Evolutionary conservation across 371 early-diverging fungal species (phyloP).

Genomic region (Mortierella sp.): DNA sequence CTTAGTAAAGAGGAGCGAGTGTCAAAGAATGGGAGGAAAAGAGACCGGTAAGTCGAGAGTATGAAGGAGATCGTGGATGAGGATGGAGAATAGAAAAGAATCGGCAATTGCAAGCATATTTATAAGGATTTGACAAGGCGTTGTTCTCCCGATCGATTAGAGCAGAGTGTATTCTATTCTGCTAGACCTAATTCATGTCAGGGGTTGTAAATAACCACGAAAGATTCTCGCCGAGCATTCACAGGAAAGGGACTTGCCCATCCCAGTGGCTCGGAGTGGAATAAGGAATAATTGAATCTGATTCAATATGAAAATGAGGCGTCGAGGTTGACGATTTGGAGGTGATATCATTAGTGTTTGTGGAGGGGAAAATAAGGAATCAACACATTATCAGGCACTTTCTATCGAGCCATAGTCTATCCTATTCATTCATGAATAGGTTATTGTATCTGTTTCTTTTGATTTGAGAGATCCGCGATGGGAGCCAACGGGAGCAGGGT

Average conservation of each 20-base stretch:
- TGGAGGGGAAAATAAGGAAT: constrained; percentile 4
- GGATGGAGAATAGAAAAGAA: constrained; percentile 5
- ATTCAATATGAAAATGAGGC: constrained; percentile 5
- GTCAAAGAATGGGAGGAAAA: neutral
- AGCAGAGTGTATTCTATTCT: constrained; percentile 6
- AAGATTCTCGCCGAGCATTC: neutral
- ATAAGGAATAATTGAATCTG: constrained; percentile 5
- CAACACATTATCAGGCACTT: neutral
- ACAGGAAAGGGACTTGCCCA: neutral
- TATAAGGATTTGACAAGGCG: constrained; percentile 4
- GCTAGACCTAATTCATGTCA: constrained; percentile 14
- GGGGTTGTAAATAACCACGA: constrained; percentile 3
- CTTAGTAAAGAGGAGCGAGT: neutral
- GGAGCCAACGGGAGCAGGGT: neutral
- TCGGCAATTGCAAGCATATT: constrained; percentile 10
- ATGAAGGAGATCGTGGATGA: neutral
- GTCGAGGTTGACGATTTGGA: neutral
- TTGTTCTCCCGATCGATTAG: neutral
- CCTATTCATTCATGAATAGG: constrained; percentile 1
- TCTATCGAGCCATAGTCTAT: neutral
- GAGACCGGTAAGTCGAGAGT: neutral
- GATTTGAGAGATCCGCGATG: neutral
- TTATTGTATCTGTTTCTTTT: neutral
- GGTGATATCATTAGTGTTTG: neutral
- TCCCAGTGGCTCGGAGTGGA: constrained; percentile 11